phyloP scores from a whole-genome alignment of 2,329 filamentous ascomycete species.

The Colletotrichum sp. region DNA sequence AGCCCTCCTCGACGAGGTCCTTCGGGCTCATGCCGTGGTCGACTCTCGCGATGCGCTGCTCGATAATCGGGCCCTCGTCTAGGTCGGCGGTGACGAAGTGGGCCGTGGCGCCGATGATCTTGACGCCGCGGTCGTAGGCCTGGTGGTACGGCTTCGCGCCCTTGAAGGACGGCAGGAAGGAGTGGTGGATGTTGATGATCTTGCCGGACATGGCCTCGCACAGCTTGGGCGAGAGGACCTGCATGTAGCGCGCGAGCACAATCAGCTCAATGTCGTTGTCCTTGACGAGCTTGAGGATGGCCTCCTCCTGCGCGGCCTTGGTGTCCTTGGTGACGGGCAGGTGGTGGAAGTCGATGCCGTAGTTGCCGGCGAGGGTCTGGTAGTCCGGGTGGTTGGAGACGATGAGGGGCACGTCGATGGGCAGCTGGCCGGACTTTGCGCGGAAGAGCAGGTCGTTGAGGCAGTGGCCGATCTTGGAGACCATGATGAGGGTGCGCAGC shows the following conservation, averaged over 20 bases:
- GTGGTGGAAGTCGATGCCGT: constrained; percentile 81
- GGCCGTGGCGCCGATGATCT: constrained; percentile 86
- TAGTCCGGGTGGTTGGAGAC: constrained; percentile 85
- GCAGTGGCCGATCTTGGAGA: constrained; percentile 87
- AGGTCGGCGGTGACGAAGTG: constrained; percentile 87
- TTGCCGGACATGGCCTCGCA: constrained; percentile 81
- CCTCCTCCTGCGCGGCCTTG: constrained; percentile 74
- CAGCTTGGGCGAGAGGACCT: constrained; percentile 77
- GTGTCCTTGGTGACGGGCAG: constrained; percentile 81
- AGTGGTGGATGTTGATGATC: constrained; percentile 94
- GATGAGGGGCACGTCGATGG: constrained; percentile 77
- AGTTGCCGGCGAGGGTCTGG: constrained; percentile 69
- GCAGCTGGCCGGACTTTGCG: constrained; percentile 74
- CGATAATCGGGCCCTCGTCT: constrained; percentile 87
- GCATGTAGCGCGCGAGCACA: constrained; percentile 87
- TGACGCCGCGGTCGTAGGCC: constrained; percentile 84
- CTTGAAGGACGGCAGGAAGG: constrained; percentile 87
- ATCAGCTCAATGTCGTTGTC: constrained; percentile 77
- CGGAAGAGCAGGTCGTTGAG: constrained; percentile 85
- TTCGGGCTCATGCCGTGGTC: constrained; percentile 79
- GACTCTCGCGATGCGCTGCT: constrained; percentile 80
- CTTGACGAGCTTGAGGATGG: constrained; percentile 73
- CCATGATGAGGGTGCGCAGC: constrained; percentile 83
- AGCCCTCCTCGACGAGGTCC: constrained; percentile 79
- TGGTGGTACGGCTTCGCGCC: constrained; percentile 89